These are phyloP conservation scores for Aspergillus unguis DNA, from an alignment of 2,329 filamentous ascomycete species.

Conservation along the genomic window DNA sequence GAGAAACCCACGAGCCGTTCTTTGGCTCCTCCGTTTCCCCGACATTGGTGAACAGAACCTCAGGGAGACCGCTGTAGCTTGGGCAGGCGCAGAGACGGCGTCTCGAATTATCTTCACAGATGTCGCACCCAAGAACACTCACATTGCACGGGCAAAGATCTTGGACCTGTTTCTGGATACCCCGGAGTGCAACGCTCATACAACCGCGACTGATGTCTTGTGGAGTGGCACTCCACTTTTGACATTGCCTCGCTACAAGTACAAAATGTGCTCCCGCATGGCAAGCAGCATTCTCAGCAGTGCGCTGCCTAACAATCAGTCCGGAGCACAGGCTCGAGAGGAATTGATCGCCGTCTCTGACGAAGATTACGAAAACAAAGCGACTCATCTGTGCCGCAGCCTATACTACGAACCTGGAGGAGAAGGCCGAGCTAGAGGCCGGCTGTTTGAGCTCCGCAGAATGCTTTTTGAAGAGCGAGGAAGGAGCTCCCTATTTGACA, in stretches of 20 bases:
- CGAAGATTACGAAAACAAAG: constrained; percentile 77
- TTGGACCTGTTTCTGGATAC: constrained; percentile 96
- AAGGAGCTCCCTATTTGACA: constrained; percentile 87
- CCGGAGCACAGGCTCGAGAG: constrained; percentile 63
- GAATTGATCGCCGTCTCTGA: constrained; percentile 79
- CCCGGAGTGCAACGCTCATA: constrained; percentile 96
- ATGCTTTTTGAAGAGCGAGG: constrained; percentile 81
- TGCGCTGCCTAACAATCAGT: constrained; percentile 69
- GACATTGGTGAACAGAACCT: constrained; percentile 88
- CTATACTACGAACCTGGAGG: constrained; percentile 55
- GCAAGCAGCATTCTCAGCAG: constrained; percentile 90
- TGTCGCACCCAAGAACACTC: constrained; percentile 89
- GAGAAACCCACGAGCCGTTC: constrained; percentile 76
- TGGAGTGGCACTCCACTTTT: constrained; percentile 95
- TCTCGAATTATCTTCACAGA: constrained; percentile 90
- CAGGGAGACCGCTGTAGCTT: constrained; percentile 70
- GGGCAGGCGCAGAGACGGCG: constrained; percentile 83
- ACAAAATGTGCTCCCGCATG: constrained; percentile 99
- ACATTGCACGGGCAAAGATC: constrained; percentile 86
- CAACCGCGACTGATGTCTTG: constrained; percentile 90
- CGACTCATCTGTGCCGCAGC: constrained; percentile 63
- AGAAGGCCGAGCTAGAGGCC: constrained; percentile 51
- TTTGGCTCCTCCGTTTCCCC: constrained; percentile 96
- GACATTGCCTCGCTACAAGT: constrained; percentile 84
- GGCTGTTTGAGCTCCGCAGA: constrained; percentile 73